Evolutionary conservation across 805 yeast genomes (phyloP).

Genomic region (Pichia occidentalis): DNA sequence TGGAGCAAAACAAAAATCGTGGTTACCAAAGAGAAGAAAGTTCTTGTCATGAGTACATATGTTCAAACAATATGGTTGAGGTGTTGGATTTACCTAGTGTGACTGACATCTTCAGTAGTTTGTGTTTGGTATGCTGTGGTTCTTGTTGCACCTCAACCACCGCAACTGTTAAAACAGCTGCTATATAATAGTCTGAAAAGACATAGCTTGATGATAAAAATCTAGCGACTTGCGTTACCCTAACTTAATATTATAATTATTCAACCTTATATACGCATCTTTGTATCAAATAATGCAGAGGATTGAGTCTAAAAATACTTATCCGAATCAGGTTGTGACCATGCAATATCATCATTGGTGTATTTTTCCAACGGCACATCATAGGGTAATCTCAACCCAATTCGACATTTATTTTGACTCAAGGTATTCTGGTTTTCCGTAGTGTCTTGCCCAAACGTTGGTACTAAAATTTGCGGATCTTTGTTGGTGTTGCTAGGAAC

Average conservation of each 20-base stretch:
- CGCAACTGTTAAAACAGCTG: slow-evolving; percentile 4
- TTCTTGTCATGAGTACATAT: slow-evolving; percentile 27
- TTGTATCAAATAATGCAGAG: background rate
- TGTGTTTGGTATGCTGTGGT: slow-evolving; percentile 8
- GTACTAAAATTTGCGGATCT: slow-evolving; percentile 29
- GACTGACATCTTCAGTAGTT: background rate
- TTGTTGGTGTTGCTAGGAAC: slow-evolving; percentile 5
- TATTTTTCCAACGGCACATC: slow-evolving; percentile 44
- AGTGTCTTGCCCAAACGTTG: slow-evolving; percentile 37
- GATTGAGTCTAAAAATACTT: background rate
- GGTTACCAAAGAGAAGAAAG: slow-evolving; percentile 26
- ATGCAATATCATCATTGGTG: slow-evolving; percentile 37
- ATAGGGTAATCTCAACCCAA: slow-evolving; percentile 48
- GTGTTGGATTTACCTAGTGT: slow-evolving; percentile 12
- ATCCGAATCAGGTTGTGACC: slow-evolving; percentile 33
- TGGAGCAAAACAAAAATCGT: slow-evolving; percentile 10
- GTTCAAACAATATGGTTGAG: slow-evolving; percentile 15
- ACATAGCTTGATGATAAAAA: too few species aligned
- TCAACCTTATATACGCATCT: background rate
- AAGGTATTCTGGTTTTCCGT: slow-evolving; percentile 1
- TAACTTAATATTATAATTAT: too few species aligned
- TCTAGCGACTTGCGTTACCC: too few species aligned
- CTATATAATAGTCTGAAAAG: background rate
- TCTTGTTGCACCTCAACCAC: slow-evolving; percentile 5
- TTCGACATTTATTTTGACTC: slow-evolving; percentile 7